These are phyloP conservation scores for Cladophialophora carrionii DNA, from an alignment of 2,329 filamentous ascomycete genomes.

Conservation along the genomic window DNA sequence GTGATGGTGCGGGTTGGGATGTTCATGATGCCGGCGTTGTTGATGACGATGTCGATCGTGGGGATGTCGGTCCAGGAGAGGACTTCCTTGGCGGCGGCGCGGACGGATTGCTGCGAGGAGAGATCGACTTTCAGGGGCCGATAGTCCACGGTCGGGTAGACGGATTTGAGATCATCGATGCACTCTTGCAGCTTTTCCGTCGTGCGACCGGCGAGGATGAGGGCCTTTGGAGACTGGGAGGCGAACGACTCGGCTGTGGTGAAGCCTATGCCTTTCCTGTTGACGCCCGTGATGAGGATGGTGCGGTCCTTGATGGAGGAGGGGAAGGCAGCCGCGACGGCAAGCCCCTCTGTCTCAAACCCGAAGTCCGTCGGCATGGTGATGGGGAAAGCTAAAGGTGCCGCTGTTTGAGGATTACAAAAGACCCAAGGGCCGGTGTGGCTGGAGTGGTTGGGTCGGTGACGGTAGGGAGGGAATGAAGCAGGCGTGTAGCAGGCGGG, in stretches of 20 bases:
- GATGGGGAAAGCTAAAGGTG: neutral
- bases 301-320: constrained; percentile 30
- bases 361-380: constrained; percentile 22
- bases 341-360: constrained; percentile 23
- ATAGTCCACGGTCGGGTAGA: constrained; percentile 35
- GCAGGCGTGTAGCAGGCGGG: neutral
- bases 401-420: neutral
- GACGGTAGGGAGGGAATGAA: neutral
- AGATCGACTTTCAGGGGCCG: constrained; percentile 44
- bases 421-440: neutral
- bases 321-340: constrained; percentile 32
- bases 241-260: constrained; percentile 32
- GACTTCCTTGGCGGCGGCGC: constrained; percentile 43
- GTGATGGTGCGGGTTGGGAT: constrained; percentile 36
- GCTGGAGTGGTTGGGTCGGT: neutral
- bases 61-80: constrained; percentile 32
- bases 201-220: constrained; percentile 33
- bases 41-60: constrained; percentile 41
- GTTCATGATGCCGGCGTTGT: constrained; percentile 47
- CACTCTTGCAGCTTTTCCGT: constrained; percentile 29
- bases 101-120: constrained; percentile 41
- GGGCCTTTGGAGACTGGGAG: constrained; percentile 24
- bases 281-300: constrained; percentile 35
- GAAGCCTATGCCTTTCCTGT: constrained; percentile 33
- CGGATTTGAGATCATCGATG: constrained; percentile 22